Percentiles rank a stretch among this genome's conserved stretches.
Evolutionary conservation across 768 basidiomycete genomes (phyloP).

Genomic region (Neoboletus subvelutipes): DNA sequence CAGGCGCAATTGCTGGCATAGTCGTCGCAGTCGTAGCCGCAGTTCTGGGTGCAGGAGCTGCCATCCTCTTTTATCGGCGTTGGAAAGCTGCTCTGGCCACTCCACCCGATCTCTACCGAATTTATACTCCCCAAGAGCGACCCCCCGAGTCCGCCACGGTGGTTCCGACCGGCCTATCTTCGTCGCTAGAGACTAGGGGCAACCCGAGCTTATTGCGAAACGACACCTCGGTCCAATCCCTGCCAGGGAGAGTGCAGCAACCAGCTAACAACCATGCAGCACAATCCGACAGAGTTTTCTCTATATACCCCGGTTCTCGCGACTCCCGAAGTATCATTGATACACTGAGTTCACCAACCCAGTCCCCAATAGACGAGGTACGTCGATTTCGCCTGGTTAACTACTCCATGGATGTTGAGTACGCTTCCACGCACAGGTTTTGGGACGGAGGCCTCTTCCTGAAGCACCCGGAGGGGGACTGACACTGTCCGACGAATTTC

Average conservation of each 20-base stretch:
- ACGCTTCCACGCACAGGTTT: not conserved
- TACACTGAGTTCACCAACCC: not conserved
- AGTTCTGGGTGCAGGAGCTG: slow-evolving; percentile 8
- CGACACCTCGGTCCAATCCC: not conserved
- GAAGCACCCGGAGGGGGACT: slow-evolving; percentile 20
- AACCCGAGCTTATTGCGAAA: slow-evolving; percentile 9
- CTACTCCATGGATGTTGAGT: not conserved
- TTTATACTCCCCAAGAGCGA: slow-evolving; percentile 12
- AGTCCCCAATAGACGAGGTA: slow-evolving; percentile 21
- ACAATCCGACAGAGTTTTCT: not conserved
- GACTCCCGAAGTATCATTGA: slow-evolving; percentile 15
- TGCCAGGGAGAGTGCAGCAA: slow-evolving; percentile 11
- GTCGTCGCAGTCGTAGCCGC: slow-evolving; percentile 15
- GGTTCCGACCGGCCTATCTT: slow-evolving; percentile 16
- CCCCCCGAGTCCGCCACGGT: not conserved
- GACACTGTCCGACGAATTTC: slow-evolving; percentile 14
- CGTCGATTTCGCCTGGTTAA: not conserved
- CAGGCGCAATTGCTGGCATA: slow-evolving; percentile 28
- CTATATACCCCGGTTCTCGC: not conserved
- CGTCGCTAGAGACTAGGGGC: slow-evolving; percentile 22
- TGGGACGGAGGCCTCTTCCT: slow-evolving; percentile 23
- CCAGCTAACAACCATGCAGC: not conserved
- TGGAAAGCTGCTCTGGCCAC: slow-evolving; percentile 26
- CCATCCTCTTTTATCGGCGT: slow-evolving; percentile 28
- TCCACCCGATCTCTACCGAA: slow-evolving; percentile 14